Evolutionary conservation across 306 rosid species (phyloP).

Genomic region (Potentilla sterilis): DNA sequence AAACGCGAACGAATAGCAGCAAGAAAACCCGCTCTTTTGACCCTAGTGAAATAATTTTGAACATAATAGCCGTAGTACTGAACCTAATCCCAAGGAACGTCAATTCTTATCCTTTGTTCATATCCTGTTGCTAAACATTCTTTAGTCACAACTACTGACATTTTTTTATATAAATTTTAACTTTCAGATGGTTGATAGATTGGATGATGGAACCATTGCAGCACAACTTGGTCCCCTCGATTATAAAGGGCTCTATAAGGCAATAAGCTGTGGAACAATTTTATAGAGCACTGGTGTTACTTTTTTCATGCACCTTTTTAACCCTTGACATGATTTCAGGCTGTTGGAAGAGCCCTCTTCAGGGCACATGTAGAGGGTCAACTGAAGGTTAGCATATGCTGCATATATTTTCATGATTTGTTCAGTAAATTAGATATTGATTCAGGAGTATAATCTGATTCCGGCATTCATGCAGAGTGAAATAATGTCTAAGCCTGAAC

Average conservation of each 20-base stretch:
- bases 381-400: conserved; percentile 61
- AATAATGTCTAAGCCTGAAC: conserved; percentile 96
- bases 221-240: conserved; percentile 76
- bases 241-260: conserved; percentile 94
- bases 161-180: conserved; percentile 32
- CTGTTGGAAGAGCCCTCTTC: conserved; percentile 95
- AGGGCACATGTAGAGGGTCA: conserved; percentile 98
- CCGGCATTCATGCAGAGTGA: conserved; percentile 67
- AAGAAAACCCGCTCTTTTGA: not conserved
- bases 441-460: conserved; percentile 29
- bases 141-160: not conserved
- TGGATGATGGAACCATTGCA: conserved; percentile 74
- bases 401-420: conserved; percentile 6
- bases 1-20: not conserved
- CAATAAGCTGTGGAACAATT: conserved; percentile 25
- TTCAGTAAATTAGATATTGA: conserved; percentile 8
- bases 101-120: not conserved
- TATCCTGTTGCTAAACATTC: conserved; percentile 7
- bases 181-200: conserved; percentile 94
- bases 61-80: not conserved
- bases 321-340: conserved; percentile 58
- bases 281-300: conserved; percentile 13
- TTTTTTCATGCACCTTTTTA: conserved; percentile 28
- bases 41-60: not conserved
- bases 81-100: conserved; percentile 8